Percentiles rank a stretch among this genome's conserved stretches.
phyloP scores from a whole-genome alignment of 352 stramenopile genomes.

The Phytophthora sansomeana region DNA sequence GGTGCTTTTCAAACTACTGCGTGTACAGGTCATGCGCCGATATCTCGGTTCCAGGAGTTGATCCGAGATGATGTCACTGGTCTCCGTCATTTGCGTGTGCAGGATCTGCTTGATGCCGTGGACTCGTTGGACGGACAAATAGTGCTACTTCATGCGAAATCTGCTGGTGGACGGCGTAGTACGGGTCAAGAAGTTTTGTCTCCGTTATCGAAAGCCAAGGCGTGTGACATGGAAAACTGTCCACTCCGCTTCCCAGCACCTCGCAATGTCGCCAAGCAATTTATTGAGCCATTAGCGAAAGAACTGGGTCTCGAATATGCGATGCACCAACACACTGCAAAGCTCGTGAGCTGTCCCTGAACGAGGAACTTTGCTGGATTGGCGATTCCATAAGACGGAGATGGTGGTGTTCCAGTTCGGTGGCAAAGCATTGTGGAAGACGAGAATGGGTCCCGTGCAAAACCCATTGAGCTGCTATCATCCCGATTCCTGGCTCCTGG shows the following conservation, averaged over 20 bases:
- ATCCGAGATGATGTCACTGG: constrained; percentile 34
- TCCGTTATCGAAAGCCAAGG: constrained; percentile 21
- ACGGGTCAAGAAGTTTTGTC: constrained; percentile 19
- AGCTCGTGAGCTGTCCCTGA: constrained; percentile 29
- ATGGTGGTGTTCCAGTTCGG: constrained; percentile 51
- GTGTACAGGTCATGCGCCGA: constrained; percentile 29
- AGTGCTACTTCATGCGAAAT: constrained; percentile 15
- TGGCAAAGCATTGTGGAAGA: constrained; percentile 43
- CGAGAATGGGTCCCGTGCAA: constrained; percentile 26
- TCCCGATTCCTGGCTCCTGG: constrained; percentile 18
- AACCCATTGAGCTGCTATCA: constrained; percentile 41
- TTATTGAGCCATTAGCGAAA: constrained; percentile 37
- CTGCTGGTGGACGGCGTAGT: not conserved
- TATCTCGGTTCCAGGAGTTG: constrained; percentile 47
- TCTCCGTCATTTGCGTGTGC: constrained; percentile 37
- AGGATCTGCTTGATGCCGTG: constrained; percentile 34
- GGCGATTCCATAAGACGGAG: constrained; percentile 53
- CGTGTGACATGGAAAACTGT: constrained; percentile 22
- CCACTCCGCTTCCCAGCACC: constrained; percentile 43
- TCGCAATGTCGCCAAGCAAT: constrained; percentile 13
- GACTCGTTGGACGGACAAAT: constrained; percentile 16
- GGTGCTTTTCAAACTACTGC: constrained; percentile 22
- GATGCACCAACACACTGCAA: constrained; percentile 21
- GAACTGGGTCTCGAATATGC: constrained; percentile 40
- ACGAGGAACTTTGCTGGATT: constrained; percentile 29